Base-by-base conservation (phyloP, 345 rosid species). In the Arabis hirsuta region DNA sequence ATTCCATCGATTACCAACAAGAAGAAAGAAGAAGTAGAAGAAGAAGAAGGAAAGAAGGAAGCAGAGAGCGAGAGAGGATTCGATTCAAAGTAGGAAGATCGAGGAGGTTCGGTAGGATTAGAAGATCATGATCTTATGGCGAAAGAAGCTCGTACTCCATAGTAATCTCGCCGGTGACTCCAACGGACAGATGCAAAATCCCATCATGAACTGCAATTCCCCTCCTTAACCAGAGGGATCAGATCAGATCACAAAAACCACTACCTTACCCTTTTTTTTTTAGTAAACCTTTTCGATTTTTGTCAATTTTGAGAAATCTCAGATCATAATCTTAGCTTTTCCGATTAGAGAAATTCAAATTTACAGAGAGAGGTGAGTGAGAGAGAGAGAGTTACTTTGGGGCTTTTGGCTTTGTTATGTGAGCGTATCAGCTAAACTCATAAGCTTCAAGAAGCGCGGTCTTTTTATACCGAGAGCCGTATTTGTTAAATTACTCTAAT, bases 81-180 rank as follows among this genome's bases (percentile, higher is more conserved):
- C n/a, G 14, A 16, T 12, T 20, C 9, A 20, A 22, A 34, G 45
- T 2, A 34, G 24, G 51, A 27, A 43, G 38, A 44, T 3, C 19
- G 10, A 55, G 20, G 22, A 9, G 9, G 8, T 31, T 31, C 34
- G 7, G 7, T 6, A 14, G 63, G 50, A 55, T 79, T 85, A 90
- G 79, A 93, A 90, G 72, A 88, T 83, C 86, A 87, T 87, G 65
- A 84, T 83, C 98, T 93, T 93, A 80, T 93, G 98, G 67, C 98
- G 98, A 62, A 93, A 93, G 85, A 93, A 93, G 81, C 98, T 93
- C 0, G 98, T 90, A 50, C 84, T 93, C 98, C 98, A 93, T 42
- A 93, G 82, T 67, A 90, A 71, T 89, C 97, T 93, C 58, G 96
- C 92, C 61, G 98, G 96, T 45, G 87, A 84, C 58, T 82, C 94